Conservation (phyloP, 2,329 filamentous ascomycete species). For the Phialophora chinensis region DNA sequence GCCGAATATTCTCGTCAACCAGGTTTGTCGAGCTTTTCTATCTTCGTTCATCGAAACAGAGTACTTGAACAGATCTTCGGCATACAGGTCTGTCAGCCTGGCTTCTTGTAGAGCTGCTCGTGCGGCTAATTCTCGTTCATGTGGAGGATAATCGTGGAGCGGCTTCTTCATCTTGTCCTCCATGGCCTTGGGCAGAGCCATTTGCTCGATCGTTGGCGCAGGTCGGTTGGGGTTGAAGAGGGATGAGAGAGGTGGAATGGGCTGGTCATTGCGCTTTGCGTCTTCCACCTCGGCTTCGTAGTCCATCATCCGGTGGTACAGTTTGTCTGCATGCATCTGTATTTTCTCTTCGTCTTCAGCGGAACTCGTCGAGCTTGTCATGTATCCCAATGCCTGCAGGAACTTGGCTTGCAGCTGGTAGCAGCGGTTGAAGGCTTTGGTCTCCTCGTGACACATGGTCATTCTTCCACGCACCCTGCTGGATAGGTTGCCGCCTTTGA, state of each 20-base stretch:
- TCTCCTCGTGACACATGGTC: conserved; percentile 81
- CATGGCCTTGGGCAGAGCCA: conserved; percentile 35
- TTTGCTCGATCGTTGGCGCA: conserved; percentile 45
- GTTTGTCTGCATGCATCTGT: conserved; percentile 91
- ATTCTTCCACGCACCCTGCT: conserved; percentile 60
- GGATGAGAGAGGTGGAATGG: conserved; percentile 52
- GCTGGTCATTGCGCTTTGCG: conserved; percentile 52
- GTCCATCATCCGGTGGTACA: conserved; percentile 85
- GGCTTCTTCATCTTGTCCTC: conserved; percentile 43
- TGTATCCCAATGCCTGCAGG: conserved; percentile 85
- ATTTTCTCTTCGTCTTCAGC: conserved; percentile 81
- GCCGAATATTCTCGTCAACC: conserved; percentile 37
- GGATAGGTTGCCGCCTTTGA: conserved; percentile 70
- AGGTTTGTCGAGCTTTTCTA: conserved; percentile 35
- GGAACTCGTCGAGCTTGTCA: conserved; percentile 62
- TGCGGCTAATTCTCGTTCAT: conserved; percentile 54
- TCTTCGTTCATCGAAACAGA: conserved; percentile 39
- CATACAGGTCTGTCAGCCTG: conserved; percentile 36
- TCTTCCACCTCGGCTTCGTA: conserved; percentile 78
- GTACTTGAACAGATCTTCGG: conserved; percentile 38
- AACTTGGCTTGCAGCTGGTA: conserved; percentile 90
- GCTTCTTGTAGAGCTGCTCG: conserved; percentile 38
- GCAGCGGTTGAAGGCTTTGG: conserved; percentile 79
- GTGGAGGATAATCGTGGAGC: conserved; percentile 51
- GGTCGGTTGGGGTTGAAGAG: conserved; percentile 49